These are phyloP conservation scores for Coemansia sp. DNA, from an alignment of 192 early-diverging fungal species.

Conservation along the genomic window DNA sequence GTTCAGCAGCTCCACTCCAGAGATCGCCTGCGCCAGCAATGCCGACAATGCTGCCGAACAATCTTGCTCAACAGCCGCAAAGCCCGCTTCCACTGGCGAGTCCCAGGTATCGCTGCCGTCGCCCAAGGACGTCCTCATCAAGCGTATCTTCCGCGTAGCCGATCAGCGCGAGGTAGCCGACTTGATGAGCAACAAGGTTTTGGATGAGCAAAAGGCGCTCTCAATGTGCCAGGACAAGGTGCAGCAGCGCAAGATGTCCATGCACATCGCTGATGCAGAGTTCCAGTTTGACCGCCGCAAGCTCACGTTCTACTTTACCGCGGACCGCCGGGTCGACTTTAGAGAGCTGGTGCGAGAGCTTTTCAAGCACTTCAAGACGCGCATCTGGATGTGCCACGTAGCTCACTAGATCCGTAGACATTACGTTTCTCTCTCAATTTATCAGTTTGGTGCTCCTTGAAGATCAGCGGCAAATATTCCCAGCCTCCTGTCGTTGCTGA, in stretches of 20 bases:
- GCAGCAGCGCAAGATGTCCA: conserved; percentile 83
- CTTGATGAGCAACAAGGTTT: conserved; percentile 70
- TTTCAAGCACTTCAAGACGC: conserved; percentile 97
- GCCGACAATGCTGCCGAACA: background rate
- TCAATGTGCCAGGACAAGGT: conserved; percentile 87
- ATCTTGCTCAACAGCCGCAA: background rate
- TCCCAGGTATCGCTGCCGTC: background rate
- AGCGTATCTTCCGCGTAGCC: conserved; percentile 86
- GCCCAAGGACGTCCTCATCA: conserved; percentile 79
- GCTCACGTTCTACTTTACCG: conserved; percentile 94
- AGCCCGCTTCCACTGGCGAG: conserved; percentile 1
- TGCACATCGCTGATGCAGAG: conserved; percentile 96
- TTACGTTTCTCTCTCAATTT: conserved; percentile 6
- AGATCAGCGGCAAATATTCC: background rate
- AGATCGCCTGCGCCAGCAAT: conserved; percentile 6
- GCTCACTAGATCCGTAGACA: conserved; percentile 13
- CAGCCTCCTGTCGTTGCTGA: background rate
- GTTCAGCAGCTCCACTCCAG: conserved; percentile 17
- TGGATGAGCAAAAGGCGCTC: conserved; percentile 90
- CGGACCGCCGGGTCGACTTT: conserved; percentile 93
- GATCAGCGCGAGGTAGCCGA: conserved; percentile 76
- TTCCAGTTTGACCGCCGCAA: conserved; percentile 98
- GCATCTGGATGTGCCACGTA: conserved; percentile 87
- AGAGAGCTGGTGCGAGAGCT: conserved; percentile 92
- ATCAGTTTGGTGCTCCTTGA: background rate